Percentiles rank a stretch among this genome's conserved stretches.
Conservation (phyloP, 495 filamentous ascomycete species). For the Hamigera avellanea region DNA sequence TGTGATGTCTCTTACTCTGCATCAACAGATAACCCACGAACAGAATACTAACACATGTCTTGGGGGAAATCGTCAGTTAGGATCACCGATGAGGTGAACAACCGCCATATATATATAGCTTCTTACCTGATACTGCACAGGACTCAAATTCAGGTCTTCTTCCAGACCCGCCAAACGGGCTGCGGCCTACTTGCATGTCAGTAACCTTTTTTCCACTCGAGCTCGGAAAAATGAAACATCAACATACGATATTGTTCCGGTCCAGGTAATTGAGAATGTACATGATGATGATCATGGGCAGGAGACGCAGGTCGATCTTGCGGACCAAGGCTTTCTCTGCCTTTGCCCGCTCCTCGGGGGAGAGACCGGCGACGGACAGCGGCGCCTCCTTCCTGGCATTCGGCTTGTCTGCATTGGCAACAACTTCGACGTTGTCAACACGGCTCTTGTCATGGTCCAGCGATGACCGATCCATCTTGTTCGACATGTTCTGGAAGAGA, state of each 20-base stretch:
- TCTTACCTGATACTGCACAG: no score
- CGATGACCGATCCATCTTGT: no score
- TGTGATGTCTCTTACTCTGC: no score
- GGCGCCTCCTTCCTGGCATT: constrained; percentile 31
- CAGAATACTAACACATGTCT: constrained; percentile 54
- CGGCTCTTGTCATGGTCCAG: constrained; percentile 45
- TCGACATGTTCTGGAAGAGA: constrained; percentile 6
- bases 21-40: constrained; percentile 59
- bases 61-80: constrained; percentile 37
- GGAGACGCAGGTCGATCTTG: constrained; percentile 50
- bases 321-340: constrained; percentile 39
- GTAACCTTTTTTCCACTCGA: no score
- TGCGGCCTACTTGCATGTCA: constrained; percentile 13
- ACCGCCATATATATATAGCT: no score
- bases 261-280: constrained; percentile 80
- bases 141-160: constrained; percentile 38
- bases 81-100: no score
- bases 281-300: constrained; percentile 58
- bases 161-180: constrained; percentile 42
- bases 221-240: no score
- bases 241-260: constrained; percentile 53
- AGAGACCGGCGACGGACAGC: constrained; percentile 36
- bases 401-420: constrained; percentile 20
- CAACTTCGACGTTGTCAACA: constrained; percentile 44
- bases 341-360: constrained; percentile 39